Base-by-base conservation (phyloP, 495 filamentous ascomycete genomes). In the Elaphomyces granulatus region DNA sequence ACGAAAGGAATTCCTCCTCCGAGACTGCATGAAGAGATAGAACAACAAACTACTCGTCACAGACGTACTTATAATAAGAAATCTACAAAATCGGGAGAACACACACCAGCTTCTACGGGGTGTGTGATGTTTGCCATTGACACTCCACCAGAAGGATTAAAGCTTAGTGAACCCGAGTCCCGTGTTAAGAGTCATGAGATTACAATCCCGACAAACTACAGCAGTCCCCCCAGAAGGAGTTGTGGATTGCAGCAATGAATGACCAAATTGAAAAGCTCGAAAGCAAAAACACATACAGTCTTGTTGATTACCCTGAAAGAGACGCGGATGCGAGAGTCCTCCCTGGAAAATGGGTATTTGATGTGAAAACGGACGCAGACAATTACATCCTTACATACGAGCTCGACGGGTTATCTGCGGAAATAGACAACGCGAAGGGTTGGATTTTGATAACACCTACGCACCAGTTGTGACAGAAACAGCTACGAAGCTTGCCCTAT, bases 261-360 rank as follows among this genome's bases (percentile, higher is more conserved):
- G 12, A 28, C 23, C 23, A 28, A 12, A 28, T 6, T 28, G 23
- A 6, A 12, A 28, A 28, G 12, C 23, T 28, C 12, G 23, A 28
- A 28, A 28, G 23, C 23, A 28, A 28, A 28, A 28, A 28, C 12
- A 28, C 23, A 28, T 28, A 28, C 12, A 12, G 12, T 6, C 23
- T 28, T 28, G 12, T 12, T 28, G 23, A 28, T 12, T 28, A 28
- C 23, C n/a, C 23, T 28, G 12, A 28, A 28, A 12, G 23, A 6
- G 23, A 28, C 23, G 12, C 23, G 6, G 12, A 6, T 28, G 23
- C 23, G 12, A 28, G 16, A 18, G 20, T 21, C 15, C 10, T 39
- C 8, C 37, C 38, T 3, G 38, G 38, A 1, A 41, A 41, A 41
- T 41, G 15, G 17, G 38, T 41, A 10, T 41, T 16, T 20, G 30